phyloP scores from a whole-genome alignment of 2,329 filamentous ascomycete species.

The Huntiella savannae region DNA sequence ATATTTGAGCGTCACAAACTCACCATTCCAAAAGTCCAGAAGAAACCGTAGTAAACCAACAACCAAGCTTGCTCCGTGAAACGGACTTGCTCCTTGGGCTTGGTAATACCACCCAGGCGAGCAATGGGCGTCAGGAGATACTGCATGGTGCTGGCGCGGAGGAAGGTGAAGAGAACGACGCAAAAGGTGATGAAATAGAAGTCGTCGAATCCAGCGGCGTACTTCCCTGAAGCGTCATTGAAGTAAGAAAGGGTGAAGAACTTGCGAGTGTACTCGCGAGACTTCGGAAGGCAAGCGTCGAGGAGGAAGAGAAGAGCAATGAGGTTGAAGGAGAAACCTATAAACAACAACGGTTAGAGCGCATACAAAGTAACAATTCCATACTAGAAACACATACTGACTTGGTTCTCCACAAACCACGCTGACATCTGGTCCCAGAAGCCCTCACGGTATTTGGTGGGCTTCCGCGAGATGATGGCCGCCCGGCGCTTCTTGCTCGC shows the following conservation, averaged over 20 bases:
- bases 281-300: slow-evolving; percentile 64
- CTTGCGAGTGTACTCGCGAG: slow-evolving; percentile 60
- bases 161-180: slow-evolving; percentile 68
- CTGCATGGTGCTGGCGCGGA: slow-evolving; percentile 72
- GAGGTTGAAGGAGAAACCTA: slow-evolving; percentile 68
- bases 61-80: slow-evolving; percentile 94
- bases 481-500: slow-evolving; percentile 10
- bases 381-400: slow-evolving; percentile 36
- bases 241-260: slow-evolving; percentile 80
- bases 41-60: slow-evolving; percentile 60
- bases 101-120: slow-evolving; percentile 50
- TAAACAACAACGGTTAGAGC: slow-evolving; percentile 14
- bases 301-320: slow-evolving; percentile 65
- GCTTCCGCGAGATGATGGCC: slow-evolving; percentile 11
- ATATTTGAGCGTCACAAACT: slow-evolving; percentile 16
- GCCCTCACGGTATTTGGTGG: slow-evolving; percentile 9
- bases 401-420: slow-evolving; percentile 63
- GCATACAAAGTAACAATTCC: not conserved
- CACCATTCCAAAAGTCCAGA: slow-evolving; percentile 75
- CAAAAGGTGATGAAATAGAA: slow-evolving; percentile 57
- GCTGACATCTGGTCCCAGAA: slow-evolving; percentile 34
- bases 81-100: slow-evolving; percentile 56
- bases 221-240: slow-evolving; percentile 47
- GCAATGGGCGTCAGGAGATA: slow-evolving; percentile 68
- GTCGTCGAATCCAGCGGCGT: slow-evolving; percentile 65